Percentiles rank a stretch among this genome's conserved stretches.
These are phyloP conservation scores for Cryptosporidium xiaoi DNA, from an alignment of 169 alveolate species.

Conservation along the genomic window DNA sequence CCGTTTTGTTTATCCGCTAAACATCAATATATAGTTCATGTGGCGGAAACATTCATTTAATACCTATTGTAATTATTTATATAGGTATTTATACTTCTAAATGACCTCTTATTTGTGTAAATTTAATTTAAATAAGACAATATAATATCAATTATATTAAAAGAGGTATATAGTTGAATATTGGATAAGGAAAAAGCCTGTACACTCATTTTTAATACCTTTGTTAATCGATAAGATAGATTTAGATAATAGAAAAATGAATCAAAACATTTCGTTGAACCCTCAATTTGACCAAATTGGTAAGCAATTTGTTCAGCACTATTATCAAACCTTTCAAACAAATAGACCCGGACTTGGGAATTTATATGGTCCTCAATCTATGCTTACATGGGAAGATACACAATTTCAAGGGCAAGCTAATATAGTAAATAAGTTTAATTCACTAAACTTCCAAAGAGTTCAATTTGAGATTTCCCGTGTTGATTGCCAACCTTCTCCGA, in stretches of 20 bases:
- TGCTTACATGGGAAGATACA: conserved; percentile 88
- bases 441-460: conserved; percentile 76
- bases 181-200: no score
- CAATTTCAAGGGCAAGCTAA: conserved; percentile 84
- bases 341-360: conserved; percentile 80
- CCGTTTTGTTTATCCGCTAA: no score
- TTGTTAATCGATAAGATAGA: neutral
- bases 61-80: no score
- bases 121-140: no score
- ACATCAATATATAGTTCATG: no score
- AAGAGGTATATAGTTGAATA: no score
- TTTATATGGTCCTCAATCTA: conserved; percentile 85
- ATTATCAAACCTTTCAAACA: conserved; percentile 82
- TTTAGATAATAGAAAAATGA: conserved; percentile 3
- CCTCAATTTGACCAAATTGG: conserved; percentile 83
- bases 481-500: conserved; percentile 87
- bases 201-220: no score
- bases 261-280: conserved; percentile 53
- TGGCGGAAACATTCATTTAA: no score
- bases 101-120: no score
- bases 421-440: conserved; percentile 82
- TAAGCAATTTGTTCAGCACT: conserved; percentile 83
- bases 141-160: no score
- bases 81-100: no score
- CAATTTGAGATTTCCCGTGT: conserved; percentile 80